Evolutionary conservation across 1,284 basidiomycete species (phyloP), one percentile per base, ranked within the genome.

Genomic region (Ceratobasidium sp.): DNA sequence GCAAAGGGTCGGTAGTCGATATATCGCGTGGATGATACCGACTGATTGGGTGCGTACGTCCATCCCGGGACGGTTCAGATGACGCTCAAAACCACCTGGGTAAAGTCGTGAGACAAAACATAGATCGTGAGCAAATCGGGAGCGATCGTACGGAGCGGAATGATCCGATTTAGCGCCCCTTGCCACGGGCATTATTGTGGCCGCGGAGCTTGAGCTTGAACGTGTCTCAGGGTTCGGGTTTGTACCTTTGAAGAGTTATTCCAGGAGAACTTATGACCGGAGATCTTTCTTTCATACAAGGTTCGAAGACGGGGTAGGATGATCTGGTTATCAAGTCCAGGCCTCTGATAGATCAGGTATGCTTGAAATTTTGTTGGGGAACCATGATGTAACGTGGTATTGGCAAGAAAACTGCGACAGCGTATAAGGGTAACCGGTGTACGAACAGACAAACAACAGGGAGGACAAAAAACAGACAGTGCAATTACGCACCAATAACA

Each of bases 71-170:
- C 7, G 28, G 6, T 13, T 42, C 48, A 68, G 52, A 56, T 56
- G 17, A 56, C 6, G 50, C 26, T 68, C 46, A 68, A n/a, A 23
- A 26, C n/a, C 3, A n/a, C 12, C 23, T 48, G 44, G 44, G 40
- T 15, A 65, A 48, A 65, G 23, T 48, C 64, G 64, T 65, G 64
- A 65, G 64, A 65, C 64, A 48, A 65, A 26, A 9, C 17, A 38
- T 40, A 40, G 66, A 56, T 54, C 66, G 48, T 52, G 66, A 5
- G 66, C 33, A 56, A 33, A 68, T 68, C 66, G 65, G 38, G 48
- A 17, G n/a, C 38, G 66, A 52, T 54, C 52, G 20, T 42, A 68
- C 48, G 66, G 66, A 28, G 38, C 66, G 48, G 66, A 28, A 46
- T 38, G 28, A 33, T 23, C 66, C 48, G 66, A n/a, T 33, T 9